Evolutionary conservation across 2,329 filamentous ascomycete genomes (phyloP).

Genomic region (Chaetomium sp.): DNA sequence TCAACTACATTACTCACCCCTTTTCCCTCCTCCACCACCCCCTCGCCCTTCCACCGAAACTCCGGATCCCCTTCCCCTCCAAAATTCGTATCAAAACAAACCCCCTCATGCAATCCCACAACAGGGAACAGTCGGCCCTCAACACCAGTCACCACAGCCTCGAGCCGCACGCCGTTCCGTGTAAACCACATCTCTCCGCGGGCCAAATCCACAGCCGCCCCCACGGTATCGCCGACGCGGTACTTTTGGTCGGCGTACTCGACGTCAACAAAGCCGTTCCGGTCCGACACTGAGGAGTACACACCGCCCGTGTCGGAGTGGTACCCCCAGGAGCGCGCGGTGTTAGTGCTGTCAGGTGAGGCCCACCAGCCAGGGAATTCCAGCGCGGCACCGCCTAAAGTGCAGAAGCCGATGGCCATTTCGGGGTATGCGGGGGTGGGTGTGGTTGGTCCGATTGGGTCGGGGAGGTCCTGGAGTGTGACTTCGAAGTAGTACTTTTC

Average conservation of each 20-base stretch:
- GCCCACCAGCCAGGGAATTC: constrained; percentile 17
- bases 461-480: not conserved
- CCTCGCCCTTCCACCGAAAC: constrained; percentile 10
- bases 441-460: not conserved
- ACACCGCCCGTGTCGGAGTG: constrained; percentile 15
- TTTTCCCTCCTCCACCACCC: not conserved
- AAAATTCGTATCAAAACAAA: constrained; percentile 19
- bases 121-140: constrained; percentile 17
- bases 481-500: constrained; percentile 22
- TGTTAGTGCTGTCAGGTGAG: not conserved
- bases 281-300: constrained; percentile 5
- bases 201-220: constrained; percentile 16
- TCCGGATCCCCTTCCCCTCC: constrained; percentile 1
- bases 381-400: constrained; percentile 16
- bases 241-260: not conserved
- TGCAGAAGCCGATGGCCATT: constrained; percentile 20
- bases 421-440: not conserved
- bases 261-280: not conserved
- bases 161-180: constrained; percentile 13
- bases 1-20: too few species aligned
- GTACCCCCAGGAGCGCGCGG: constrained; percentile 16
- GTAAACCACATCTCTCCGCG: constrained; percentile 16
- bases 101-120: constrained; percentile 13
- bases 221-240: constrained; percentile 16
- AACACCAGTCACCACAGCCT: constrained; percentile 3